Base-by-base conservation (phyloP, 345 rosid species). In the Sonneratia alba region DNA sequence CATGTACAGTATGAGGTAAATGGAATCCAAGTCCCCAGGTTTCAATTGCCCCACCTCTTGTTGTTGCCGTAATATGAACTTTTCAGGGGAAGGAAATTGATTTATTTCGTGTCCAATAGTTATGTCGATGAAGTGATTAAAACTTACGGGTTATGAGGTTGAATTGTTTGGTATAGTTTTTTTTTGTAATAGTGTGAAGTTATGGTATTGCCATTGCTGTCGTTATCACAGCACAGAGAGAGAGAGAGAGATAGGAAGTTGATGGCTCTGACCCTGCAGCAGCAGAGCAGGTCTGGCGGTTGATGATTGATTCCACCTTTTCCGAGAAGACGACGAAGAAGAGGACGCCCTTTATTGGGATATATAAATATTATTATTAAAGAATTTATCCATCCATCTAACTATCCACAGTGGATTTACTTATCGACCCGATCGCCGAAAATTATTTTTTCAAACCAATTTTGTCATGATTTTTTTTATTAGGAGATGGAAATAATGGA, bases 241-340 rank as follows among this genome's bases (percentile, higher is more conserved):
- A 40, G 43, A 47, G 51, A 47, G 51, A 57, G 63, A 57, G 34
- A 22, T n/a, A 34, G 59, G 59, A 55, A 19, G 27, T 22, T 21
- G 63, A 57, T 6, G 5, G 63, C 63, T 57, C 63, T 22, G 63
- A 2, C 63, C n/a, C 63, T 24, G 38, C 24, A 24, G 19, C 10
- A 3, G 18, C 1, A 11, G 65, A 27, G 34, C 36, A 61, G 65
- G 65, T 61, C 36, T 22, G 66, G 5, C 27, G 38, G 66, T 62
- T 27, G 66, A 62, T 62, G 66, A 62, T 62, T 62, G 66, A 62
- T 62, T 62, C 37, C 59, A 1, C 66, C 66, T 1, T 62, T 62
- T 34, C 66, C 38, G 4, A 34, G 37, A 62, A 11, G 38, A 62
- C 3, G 13, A 22, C 22, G 34, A 62, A 62, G 36, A 34, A 47